Evolutionary conservation across 768 basidiomycete species (phyloP).

Genomic region (Boletus edulis): DNA sequence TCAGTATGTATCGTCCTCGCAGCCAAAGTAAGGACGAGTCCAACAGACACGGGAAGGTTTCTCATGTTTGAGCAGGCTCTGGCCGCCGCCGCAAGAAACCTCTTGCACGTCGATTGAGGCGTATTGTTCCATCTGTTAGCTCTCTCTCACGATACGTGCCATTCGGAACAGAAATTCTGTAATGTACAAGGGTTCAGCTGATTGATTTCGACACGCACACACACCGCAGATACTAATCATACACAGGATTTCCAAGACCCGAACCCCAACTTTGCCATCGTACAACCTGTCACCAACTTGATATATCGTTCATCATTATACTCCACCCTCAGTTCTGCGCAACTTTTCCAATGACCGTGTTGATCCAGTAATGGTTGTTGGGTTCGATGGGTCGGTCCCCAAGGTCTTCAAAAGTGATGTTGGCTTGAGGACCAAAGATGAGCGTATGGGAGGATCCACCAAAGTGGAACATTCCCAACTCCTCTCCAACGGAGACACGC

Average conservation of each 20-base stretch:
- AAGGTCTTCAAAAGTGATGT: background rate
- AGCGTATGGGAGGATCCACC: conserved; percentile 52
- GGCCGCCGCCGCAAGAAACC: too few species aligned
- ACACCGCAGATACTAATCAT: background rate
- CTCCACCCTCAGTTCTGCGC: background rate
- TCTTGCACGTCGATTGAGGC: too few species aligned
- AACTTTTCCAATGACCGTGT: background rate
- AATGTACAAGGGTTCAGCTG: background rate
- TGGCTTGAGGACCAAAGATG: conserved; percentile 13
- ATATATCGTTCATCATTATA: too few species aligned
- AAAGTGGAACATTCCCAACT: conserved; percentile 58
- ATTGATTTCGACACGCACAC: background rate
- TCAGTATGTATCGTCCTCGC: too few species aligned
- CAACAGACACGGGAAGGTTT: too few species aligned
- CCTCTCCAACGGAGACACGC: background rate
- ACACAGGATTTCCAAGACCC: background rate
- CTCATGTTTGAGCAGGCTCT: too few species aligned
- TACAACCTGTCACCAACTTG: background rate
- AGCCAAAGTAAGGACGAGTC: too few species aligned
- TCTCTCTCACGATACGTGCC: too few species aligned
- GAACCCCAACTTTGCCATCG: background rate
- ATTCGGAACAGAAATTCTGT: too few species aligned
- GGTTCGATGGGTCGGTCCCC: too few species aligned
- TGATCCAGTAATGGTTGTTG: too few species aligned
- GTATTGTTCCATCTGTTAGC: too few species aligned